Evolutionary conservation across 345 rosid genomes (phyloP).

Genomic region (Gossypioides kirkii): DNA sequence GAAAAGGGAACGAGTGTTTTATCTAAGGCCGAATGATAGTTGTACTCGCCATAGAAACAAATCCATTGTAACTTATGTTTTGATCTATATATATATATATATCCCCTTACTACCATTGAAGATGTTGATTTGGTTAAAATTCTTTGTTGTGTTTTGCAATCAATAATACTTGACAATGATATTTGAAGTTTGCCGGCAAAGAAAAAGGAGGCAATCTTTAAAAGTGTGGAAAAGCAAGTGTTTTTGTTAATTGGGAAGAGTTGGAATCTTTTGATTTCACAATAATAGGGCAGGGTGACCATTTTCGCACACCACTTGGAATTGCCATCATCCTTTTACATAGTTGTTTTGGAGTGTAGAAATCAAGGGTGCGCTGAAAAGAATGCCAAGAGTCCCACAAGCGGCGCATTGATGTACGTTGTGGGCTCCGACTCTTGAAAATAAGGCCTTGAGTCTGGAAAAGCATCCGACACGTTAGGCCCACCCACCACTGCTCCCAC

Average conservation of each 20-base stretch:
- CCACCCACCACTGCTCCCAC: conserved; percentile 91
- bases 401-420: conserved; percentile 92
- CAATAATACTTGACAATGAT: not conserved
- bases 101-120: no score
- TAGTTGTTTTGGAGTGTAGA: not conserved
- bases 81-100: no score
- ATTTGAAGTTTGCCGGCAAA: not conserved
- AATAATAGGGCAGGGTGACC: conserved; percentile 45
- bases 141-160: not conserved
- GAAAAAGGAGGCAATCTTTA: not conserved
- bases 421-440: conserved; percentile 95
- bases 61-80: not conserved
- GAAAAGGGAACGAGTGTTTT: no score
- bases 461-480: conserved; percentile 70
- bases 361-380: conserved; percentile 61
- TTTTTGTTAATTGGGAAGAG: conserved; percentile 15
- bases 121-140: not conserved
- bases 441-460: conserved; percentile 71
- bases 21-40: not conserved
- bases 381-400: conserved; percentile 78
- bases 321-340: not conserved
- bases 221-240: conserved; percentile 8
- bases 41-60: not conserved
- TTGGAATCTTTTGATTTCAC: conserved; percentile 14
- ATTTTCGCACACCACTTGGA: conserved; percentile 47